A percentile compares a stretch with the other conserved stretches of the same genome.
Evolutionary conservation across 306 rosid species (phyloP).

Genomic region (Datisca glomerata): DNA sequence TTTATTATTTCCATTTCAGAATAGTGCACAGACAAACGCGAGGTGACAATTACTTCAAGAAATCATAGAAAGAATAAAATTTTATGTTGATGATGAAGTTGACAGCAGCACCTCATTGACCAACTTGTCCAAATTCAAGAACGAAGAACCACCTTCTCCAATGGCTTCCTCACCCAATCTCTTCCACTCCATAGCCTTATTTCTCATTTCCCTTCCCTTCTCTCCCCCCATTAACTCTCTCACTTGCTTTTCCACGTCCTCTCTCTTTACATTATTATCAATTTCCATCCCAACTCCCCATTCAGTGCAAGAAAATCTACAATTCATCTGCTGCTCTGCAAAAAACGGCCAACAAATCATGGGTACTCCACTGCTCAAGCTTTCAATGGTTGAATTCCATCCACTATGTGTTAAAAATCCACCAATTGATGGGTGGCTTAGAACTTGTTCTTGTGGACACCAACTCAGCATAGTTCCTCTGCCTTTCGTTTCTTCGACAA

Average conservation of each 20-base stretch:
- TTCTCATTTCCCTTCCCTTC: conserved; percentile 35
- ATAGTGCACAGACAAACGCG: no score
- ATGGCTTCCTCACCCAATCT: conserved; percentile 23
- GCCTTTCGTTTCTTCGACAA: conserved; percentile 18
- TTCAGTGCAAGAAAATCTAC: conserved; percentile 26
- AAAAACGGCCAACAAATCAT: conserved; percentile 63
- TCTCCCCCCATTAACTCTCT: conserved; percentile 40
- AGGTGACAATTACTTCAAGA: no score
- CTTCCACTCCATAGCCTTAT: conserved; percentile 34
- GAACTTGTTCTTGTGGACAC: conserved; percentile 51
- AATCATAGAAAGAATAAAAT: no score
- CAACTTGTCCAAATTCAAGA: conserved; percentile 18
- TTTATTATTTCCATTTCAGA: no score
- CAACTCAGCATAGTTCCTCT: conserved; percentile 29
- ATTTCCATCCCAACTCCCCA: conserved; percentile 64
- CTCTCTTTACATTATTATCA: conserved; percentile 29
- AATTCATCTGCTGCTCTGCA: conserved; percentile 57
- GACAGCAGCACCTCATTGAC: conserved; percentile 13
- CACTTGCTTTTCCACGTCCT: conserved; percentile 27
- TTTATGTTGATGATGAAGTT: no score
- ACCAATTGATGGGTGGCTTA: conserved; percentile 34
- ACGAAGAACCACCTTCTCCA: conserved; percentile 27
- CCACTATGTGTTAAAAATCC: conserved; percentile 60
- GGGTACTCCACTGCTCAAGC: conserved; percentile 40
- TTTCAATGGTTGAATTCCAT: conserved; percentile 70